Conservation (phyloP, 129 eudicot species). For the Solidago caesia region DNA sequence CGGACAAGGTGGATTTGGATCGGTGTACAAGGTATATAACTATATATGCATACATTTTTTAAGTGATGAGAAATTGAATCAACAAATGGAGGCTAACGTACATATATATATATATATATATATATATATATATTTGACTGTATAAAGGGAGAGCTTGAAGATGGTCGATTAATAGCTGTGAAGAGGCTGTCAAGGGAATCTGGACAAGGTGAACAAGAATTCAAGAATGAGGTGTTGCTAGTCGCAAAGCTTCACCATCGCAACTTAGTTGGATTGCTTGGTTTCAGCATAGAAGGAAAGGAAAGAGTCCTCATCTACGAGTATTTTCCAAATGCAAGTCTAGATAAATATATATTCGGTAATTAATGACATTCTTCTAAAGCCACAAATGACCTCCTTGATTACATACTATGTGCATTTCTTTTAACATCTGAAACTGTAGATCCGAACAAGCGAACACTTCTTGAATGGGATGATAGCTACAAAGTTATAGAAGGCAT, state of each 20-base stretch:
- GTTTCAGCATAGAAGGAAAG: slow-evolving; percentile 38
- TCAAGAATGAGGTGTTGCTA: slow-evolving; percentile 47
- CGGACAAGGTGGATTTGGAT: slow-evolving; percentile 57
- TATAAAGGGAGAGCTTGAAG: slow-evolving; percentile 38
- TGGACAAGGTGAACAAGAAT: slow-evolving; percentile 53
- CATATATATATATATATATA: too few relatives aligned
- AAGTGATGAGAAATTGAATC: too few relatives aligned
- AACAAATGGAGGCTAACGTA: too few relatives aligned
- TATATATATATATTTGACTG: too few relatives aligned
- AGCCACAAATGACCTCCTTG: too few relatives aligned
- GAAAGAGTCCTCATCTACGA: slow-evolving; percentile 54
- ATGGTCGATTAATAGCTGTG: slow-evolving; percentile 51
- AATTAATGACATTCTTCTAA: background rate
- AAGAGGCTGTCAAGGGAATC: slow-evolving; percentile 46
- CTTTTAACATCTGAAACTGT: background rate
- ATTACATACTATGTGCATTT: background rate
- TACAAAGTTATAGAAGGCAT: slow-evolving; percentile 42
- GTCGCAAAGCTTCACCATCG: slow-evolving; percentile 54
- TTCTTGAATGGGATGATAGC: slow-evolving; percentile 35
- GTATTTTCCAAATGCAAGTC: slow-evolving; percentile 48
- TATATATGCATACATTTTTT: too few relatives aligned
- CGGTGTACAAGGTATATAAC: slow-evolving; percentile 40
- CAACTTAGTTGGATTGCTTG: slow-evolving; percentile 47
- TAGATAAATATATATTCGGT: slow-evolving; percentile 49
- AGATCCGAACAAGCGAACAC: slow-evolving; percentile 26